Evolutionary conservation across 805 yeast species (phyloP), one percentile per base, ranked within the genome.

Genomic region (Blastobotrys robertii): DNA sequence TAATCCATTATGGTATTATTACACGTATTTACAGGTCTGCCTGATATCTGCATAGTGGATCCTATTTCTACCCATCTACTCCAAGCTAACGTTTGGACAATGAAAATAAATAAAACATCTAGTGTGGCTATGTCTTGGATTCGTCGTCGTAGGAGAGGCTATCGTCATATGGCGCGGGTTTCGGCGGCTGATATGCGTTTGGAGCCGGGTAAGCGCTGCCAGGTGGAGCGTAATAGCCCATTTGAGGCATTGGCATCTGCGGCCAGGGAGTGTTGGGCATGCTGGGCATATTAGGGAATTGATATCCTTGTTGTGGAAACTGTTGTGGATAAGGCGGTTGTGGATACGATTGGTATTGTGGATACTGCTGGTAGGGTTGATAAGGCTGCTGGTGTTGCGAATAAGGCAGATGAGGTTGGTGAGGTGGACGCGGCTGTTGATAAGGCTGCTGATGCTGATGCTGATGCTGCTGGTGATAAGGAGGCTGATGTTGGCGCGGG

Each of bases 241-340:
- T 37, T 3, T 25, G 31, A 12, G 12, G 39, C 39, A 37, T 37
- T 12, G 14, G 28, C 22, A 16, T 14, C 9, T 14, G 46, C 48
- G 53, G 61, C 45, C 50, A 52, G 12, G 42, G 42, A 4, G 8
- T 11, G 25, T 10, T 15, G 7, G 11, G 14, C 25, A 55, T 60
- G n/a, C 44, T 44, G 44, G 45, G 50, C 33, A 30, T 14, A 11
- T 6, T 6, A 19, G 25, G 25, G 25, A 19, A 19, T 19, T 19
- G 25, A 6, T 19, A 19, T 4, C 25, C 25, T 19, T 48, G 55
- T 30, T 44, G 45, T 30, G 41, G 51, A 30, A 35, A 43, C 38
- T 41, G 50, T 12, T 47, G 50, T 42, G n/a, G n/a, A n/a, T n/a
- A n/a, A n/a, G n/a, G n/a, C n/a, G n/a, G n/a, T n/a, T n/a, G n/a